Evolutionary conservation across 768 basidiomycete genomes (phyloP), one percentile per base, ranked within the genome.

Genomic region (Pisolithus microcarpus): DNA sequence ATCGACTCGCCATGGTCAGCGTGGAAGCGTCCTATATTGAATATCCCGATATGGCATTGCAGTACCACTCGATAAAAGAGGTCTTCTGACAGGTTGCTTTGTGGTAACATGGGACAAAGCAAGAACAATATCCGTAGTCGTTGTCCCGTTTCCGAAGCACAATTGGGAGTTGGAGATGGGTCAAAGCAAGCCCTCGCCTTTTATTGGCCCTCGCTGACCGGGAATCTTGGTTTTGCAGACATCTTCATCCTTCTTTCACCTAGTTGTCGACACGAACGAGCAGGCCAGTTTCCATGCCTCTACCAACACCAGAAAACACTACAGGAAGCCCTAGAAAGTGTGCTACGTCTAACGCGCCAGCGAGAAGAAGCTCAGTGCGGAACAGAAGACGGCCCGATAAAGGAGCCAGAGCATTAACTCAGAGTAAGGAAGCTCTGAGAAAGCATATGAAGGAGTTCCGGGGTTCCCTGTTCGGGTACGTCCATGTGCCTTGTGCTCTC

Each of bases 1-100:
- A 24, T 10, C 10, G 54, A 30, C 50, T 18, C 65, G 65, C 56
- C 24, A 34, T 31, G 13, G n/a, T 18, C 19, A 28, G 2, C 5
- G 18, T 16, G 38, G 15, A 40, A 18, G 23, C 7, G n/a, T 40
- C 8, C 18, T 23, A 11, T 40, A 7, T 21, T 7, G 23, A 16
- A 19, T 15, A 7, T 23, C 34, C 34, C 34, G 34, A 34, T 34
- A 34, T 34, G 4, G 34, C 34, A 34, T 23, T 23, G 21, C 21
- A 34, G 11, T 11, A 15, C 30, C 30, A 3, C 26, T 26, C 26
- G 4, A 26, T 26, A 7, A 7, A 23, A 7, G 26, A 10, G 30
- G 30, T 10, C 30, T 10, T 9, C 30, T 9, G n/a, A n/a, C n/a
- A n/a, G n/a, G 34, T 15, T 34, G 34, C 34, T 34, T 34, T 34